These are phyloP conservation scores for Aspergillus campestris DNA, from an alignment of 495 filamentous ascomycete species.

Conservation along the genomic window DNA sequence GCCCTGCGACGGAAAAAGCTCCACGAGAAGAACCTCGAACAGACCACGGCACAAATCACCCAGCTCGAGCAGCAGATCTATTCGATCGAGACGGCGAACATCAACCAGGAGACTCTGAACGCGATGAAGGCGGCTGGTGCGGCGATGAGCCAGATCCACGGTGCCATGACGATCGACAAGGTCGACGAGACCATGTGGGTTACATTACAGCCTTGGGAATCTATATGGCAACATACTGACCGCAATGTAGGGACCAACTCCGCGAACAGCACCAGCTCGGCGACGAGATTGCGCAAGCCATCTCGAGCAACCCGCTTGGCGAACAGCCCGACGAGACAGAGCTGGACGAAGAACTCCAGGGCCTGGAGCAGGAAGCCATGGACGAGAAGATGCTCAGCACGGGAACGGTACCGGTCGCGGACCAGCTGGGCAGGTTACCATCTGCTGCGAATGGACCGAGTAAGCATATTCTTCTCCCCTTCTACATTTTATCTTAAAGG, in stretches of 20 bases:
- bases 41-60: conserved; percentile 79
- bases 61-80: conserved; percentile 95
- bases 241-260: conserved; percentile 67
- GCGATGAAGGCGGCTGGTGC: conserved; percentile 85
- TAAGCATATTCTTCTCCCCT: conserved; percentile 39
- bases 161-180: conserved; percentile 79
- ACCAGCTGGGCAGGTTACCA: conserved; percentile 66
- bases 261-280: conserved; percentile 86
- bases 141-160: conserved; percentile 90
- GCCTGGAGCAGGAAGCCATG: conserved; percentile 76
- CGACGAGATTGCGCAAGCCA: conserved; percentile 82
- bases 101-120: conserved; percentile 91
- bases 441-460: conserved; percentile 61
- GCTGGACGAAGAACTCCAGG: conserved; percentile 67
- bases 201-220: background rate
- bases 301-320: conserved; percentile 61
- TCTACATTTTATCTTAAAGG: background rate
- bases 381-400: conserved; percentile 92
- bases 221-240: background rate
- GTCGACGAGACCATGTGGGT: conserved; percentile 94
- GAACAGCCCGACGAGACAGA: conserved; percentile 79
- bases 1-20: conserved; percentile 94
- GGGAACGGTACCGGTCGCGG: conserved; percentile 63
- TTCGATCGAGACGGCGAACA: conserved; percentile 94
- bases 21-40: conserved; percentile 81